phyloP scores from a whole-genome alignment of 2,329 filamentous ascomycete genomes.

The Fusarium newnesense region DNA sequence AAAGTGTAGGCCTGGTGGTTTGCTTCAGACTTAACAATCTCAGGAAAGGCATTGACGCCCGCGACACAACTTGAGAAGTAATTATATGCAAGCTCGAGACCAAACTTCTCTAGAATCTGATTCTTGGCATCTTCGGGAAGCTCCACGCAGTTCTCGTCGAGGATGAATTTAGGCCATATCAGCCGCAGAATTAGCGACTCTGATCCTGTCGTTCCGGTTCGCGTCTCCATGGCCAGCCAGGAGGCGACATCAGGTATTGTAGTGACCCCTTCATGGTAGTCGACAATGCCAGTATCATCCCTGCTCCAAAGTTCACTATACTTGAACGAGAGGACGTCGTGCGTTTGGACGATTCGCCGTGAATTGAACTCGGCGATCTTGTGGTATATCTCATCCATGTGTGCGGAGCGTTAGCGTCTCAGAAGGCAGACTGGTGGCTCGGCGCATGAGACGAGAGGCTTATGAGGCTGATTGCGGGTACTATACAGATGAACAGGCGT shows the following conservation, averaged over 20 bases:
- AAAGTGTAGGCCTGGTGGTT: slow-evolving; percentile 45
- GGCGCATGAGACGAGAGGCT: background rate
- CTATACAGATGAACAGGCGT: background rate
- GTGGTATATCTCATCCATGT: slow-evolving; percentile 48
- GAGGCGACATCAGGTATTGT: slow-evolving; percentile 7
- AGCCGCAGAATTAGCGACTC: slow-evolving; percentile 47
- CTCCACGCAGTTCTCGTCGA: slow-evolving; percentile 37
- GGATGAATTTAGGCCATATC: slow-evolving; percentile 42
- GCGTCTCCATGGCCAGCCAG: slow-evolving; percentile 42
- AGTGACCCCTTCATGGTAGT: slow-evolving; percentile 10
- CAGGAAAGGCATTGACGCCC: slow-evolving; percentile 46
- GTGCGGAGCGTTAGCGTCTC: background rate
- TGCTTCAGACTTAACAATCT: background rate
- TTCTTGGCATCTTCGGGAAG: slow-evolving; percentile 36
- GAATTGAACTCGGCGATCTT: slow-evolving; percentile 44
- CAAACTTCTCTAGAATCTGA: slow-evolving; percentile 43
- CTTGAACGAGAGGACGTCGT: slow-evolving; percentile 36
- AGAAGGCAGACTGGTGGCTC: background rate
- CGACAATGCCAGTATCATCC: slow-evolving; percentile 32
- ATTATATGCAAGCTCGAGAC: slow-evolving; percentile 44
- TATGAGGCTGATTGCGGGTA: background rate
- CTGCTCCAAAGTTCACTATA: slow-evolving; percentile 46
- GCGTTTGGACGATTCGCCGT: slow-evolving; percentile 26
- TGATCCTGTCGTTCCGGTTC: background rate
- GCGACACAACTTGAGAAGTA: slow-evolving; percentile 51